phyloP scores from a whole-genome alignment of 768 basidiomycete genomes.

The Steccherinum ochraceum region DNA sequence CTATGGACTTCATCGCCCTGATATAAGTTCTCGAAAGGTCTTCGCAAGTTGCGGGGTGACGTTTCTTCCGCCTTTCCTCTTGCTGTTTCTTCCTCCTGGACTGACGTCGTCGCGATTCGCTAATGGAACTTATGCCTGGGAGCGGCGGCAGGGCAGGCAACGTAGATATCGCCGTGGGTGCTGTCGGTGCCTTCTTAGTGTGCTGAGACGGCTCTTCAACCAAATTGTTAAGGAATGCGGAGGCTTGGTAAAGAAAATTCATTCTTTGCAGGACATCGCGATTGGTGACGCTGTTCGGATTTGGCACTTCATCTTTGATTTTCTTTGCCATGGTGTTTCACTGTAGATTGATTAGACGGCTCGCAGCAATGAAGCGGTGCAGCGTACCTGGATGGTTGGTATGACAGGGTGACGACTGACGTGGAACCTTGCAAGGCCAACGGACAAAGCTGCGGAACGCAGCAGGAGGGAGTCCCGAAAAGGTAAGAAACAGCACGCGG shows the following conservation, averaged over 20 bases:
- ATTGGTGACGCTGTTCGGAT: conserved; percentile 52
- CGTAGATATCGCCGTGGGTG: too few species aligned
- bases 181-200: too few species aligned
- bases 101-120: background rate
- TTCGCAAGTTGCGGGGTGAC: conserved; percentile 23
- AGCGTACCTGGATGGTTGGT: background rate
- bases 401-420: too few species aligned
- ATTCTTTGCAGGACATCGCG: conserved; percentile 77
- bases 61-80: conserved; percentile 22
- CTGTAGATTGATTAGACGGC: too few species aligned
- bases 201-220: background rate
- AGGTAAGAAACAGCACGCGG: too few species aligned
- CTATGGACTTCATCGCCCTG: conserved; percentile 60
- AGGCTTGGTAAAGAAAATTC: conserved; percentile 83
- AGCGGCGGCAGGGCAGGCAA: too few species aligned
- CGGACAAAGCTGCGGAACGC: too few species aligned
- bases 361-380: background rate
- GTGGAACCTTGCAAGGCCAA: too few species aligned
- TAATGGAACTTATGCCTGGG: too few species aligned
- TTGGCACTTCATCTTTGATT: conserved; percentile 49
- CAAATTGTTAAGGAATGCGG: conserved; percentile 40
- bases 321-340: conserved; percentile 71
- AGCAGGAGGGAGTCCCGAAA: background rate
- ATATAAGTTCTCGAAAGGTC: conserved; percentile 65
- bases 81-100: conserved; percentile 3